Conservation (phyloP, 257 asterid species). For the Galeopsis tetrahit region DNA sequence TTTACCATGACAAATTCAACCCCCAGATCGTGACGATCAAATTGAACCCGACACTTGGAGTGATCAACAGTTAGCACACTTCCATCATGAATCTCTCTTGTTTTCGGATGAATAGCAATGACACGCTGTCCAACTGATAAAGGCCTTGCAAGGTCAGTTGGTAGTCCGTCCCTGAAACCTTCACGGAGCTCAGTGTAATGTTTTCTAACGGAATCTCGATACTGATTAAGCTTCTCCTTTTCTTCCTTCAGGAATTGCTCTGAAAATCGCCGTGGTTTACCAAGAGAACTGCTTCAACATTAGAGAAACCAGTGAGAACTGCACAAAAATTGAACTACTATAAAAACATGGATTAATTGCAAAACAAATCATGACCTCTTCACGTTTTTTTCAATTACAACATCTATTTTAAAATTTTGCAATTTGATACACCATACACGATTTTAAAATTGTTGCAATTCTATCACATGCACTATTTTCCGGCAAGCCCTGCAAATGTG, state of each 20-base stretch:
- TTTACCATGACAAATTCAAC: constrained; percentile 93
- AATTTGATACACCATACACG: background rate
- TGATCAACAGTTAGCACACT: constrained; percentile 89
- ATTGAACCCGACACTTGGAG: constrained; percentile 85
- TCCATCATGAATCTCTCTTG: constrained; percentile 90
- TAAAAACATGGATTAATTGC: background rate
- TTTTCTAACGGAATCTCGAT: constrained; percentile 85
- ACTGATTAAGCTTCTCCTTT: constrained; percentile 86
- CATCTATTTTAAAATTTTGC: background rate
- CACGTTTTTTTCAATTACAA: no score
- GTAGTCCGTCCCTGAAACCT: constrained; percentile 85
- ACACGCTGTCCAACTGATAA: constrained; percentile 96
- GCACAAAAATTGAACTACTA: constrained; percentile 14
- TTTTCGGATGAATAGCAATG: constrained; percentile 92
- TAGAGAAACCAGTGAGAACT: constrained; percentile 30
- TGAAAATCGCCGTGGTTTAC: constrained; percentile 92
- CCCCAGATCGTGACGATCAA: constrained; percentile 89
- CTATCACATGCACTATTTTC: no score
- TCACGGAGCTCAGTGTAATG: constrained; percentile 88
- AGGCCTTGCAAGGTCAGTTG: constrained; percentile 91
- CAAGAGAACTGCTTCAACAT: constrained; percentile 76
- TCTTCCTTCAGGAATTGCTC: constrained; percentile 94
- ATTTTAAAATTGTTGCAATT: no score
- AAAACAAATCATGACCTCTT: no score
- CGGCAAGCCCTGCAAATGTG: background rate